Evolutionary conservation across 2,329 filamentous ascomycete genomes (phyloP).

Genomic region (Calonectria pteridis): DNA sequence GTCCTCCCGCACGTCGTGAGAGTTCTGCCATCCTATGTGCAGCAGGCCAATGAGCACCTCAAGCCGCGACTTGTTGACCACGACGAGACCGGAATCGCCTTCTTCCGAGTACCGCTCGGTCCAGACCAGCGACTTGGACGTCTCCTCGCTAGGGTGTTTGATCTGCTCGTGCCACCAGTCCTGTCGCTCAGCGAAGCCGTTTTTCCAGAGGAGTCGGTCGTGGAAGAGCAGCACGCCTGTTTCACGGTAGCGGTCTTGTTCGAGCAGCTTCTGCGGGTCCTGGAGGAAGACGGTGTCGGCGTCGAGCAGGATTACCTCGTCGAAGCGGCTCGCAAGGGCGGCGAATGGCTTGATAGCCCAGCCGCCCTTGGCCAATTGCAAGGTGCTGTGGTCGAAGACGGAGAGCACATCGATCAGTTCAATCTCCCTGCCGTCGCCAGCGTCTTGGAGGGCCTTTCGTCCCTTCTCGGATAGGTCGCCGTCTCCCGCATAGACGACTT

Average conservation of each 20-base stretch:
- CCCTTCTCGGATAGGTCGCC: conserved; percentile 43
- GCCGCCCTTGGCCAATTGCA: conserved; percentile 46
- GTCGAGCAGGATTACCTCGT: conserved; percentile 55
- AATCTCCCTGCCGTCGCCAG: conserved; percentile 32
- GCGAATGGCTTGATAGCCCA: conserved; percentile 60
- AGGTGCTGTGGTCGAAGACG: conserved; percentile 49
- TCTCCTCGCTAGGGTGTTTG: conserved; percentile 47
- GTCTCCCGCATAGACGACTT: conserved; percentile 54
- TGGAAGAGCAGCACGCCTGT: conserved; percentile 55
- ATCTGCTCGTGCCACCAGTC: conserved; percentile 56
- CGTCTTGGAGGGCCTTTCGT: conserved; percentile 40
- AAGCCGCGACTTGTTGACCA: conserved; percentile 54
- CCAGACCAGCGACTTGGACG: conserved; percentile 53
- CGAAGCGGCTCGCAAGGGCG: conserved; percentile 50
- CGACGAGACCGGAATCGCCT: conserved; percentile 56
- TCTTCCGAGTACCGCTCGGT: conserved; percentile 57
- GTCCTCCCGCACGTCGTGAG: conserved; percentile 52
- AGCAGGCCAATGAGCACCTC: conserved; percentile 25
- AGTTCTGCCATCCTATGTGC: conserved; percentile 57
- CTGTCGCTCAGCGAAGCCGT: conserved; percentile 49
- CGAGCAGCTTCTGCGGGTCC: conserved; percentile 49
- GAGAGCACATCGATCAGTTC: conserved; percentile 50
- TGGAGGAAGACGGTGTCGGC: conserved; percentile 56
- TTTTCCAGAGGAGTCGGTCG: conserved; percentile 55
- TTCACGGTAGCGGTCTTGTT: conserved; percentile 46